Conservation (phyloP, 2,329 filamentous ascomycete genomes). For the Arthrobotrys iridis region DNA sequence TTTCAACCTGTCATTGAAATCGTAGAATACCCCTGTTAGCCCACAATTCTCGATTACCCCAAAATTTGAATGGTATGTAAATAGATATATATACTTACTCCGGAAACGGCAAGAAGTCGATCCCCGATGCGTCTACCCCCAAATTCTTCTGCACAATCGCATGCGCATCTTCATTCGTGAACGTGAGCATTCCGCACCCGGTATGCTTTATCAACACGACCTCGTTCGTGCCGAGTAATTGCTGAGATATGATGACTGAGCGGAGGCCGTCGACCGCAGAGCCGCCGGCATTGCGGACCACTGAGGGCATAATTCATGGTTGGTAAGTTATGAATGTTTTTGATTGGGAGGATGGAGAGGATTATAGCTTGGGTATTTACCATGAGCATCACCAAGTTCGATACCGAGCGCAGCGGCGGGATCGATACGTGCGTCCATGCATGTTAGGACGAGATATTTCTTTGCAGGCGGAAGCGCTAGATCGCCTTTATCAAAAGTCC, state of each 20-base stretch:
- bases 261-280: constrained; percentile 75
- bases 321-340: not conserved
- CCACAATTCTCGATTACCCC: not conserved
- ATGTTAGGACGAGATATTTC: constrained; percentile 76
- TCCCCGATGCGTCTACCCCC: constrained; percentile 65
- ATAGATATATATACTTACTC: constrained; percentile 27
- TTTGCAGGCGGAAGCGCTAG: constrained; percentile 76
- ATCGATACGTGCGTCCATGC: constrained; percentile 82
- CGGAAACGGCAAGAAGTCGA: constrained; percentile 55
- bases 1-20: constrained; percentile 65
- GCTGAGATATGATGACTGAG: constrained; percentile 80
- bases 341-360: constrained; percentile 57
- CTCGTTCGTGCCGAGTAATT: constrained; percentile 79
- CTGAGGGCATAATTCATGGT: not conserved
- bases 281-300: constrained; percentile 67
- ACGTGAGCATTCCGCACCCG: constrained; percentile 76
- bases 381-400: constrained; percentile 78
- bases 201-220: constrained; percentile 77
- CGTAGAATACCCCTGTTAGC: constrained; percentile 63
- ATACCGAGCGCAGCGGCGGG: constrained; percentile 76
- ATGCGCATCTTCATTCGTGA: constrained; percentile 70
- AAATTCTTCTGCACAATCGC: constrained; percentile 70
- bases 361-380: constrained; percentile 3
- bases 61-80: not conserved
- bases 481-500: constrained; percentile 72